Percentiles rank a stretch among this genome's conserved stretches.
These are phyloP conservation scores for Dipsacomyces acuminosporus DNA, from an alignment of 371 early-diverging fungal species.

Conservation along the genomic window DNA sequence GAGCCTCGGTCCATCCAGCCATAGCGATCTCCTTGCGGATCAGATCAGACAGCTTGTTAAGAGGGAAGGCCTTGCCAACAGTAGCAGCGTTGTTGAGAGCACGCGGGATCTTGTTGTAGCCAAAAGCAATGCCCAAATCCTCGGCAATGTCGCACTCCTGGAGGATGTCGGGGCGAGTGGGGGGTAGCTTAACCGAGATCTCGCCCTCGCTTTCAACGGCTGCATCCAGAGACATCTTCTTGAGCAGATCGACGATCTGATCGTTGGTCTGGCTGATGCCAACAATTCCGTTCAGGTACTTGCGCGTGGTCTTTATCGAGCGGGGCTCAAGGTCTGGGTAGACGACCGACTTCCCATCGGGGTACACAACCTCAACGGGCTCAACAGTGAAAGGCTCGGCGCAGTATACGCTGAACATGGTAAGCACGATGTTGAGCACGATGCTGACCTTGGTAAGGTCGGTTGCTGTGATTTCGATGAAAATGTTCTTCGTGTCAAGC, in stretches of 20 bases:
- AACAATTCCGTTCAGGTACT: conserved; percentile 84
- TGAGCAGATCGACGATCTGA: conserved; percentile 73
- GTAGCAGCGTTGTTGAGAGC: conserved; percentile 78
- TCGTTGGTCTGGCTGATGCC: conserved; percentile 67
- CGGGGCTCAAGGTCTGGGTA: conserved; percentile 75
- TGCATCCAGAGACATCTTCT: conserved; percentile 85
- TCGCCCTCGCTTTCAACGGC: conserved; percentile 53
- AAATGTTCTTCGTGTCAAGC: conserved; percentile 92
- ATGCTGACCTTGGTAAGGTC: conserved; percentile 93
- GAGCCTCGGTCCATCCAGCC: conserved; percentile 94
- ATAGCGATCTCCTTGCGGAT: conserved; percentile 89
- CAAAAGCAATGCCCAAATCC: conserved; percentile 99
- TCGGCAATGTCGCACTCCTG: conserved; percentile 99
- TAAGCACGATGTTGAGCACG: conserved; percentile 86
- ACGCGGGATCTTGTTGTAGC: conserved; percentile 93
- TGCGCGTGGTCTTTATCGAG: conserved; percentile 63
- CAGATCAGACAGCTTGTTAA: conserved; percentile 92
- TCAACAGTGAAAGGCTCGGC: conserved; percentile 86
- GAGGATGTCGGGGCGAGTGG: conserved; percentile 94
- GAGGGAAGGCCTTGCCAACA: conserved; percentile 81
- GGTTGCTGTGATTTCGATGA: conserved; percentile 99
- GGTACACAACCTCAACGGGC: conserved; percentile 84
- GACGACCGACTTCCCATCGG: conserved; percentile 65
- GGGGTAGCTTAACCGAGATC: conserved; percentile 80
- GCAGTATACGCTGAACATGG: conserved; percentile 95